Percentiles rank a stretch among this genome's conserved stretches.
Conservation (phyloP, 768 basidiomycete species). For the Mycena filopes region DNA sequence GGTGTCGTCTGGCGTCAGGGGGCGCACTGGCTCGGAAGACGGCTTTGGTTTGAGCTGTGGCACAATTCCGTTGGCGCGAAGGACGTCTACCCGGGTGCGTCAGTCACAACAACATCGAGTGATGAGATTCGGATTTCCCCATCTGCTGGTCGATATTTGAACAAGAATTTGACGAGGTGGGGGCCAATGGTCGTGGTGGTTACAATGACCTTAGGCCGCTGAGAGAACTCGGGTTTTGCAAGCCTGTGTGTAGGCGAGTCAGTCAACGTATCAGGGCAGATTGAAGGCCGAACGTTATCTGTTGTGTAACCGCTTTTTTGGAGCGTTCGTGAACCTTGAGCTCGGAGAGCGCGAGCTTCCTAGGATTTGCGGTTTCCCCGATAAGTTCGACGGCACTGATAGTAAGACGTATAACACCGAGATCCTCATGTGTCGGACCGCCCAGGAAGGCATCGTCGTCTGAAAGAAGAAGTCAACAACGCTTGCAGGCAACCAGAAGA, state of each 20-base stretch:
- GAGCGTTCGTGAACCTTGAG: conserved; percentile 41
- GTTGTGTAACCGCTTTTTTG: conserved; percentile 38
- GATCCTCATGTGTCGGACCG: not conserved
- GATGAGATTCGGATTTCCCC: no score
- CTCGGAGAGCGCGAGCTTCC: no score
- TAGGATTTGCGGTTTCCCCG: no score
- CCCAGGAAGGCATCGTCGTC: conserved; percentile 40
- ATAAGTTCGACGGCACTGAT: no score
- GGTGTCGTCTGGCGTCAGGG: no score
- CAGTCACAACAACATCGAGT: no score
- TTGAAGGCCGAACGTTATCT: conserved; percentile 38
- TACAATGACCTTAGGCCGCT: no score
- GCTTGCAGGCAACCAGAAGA: no score
- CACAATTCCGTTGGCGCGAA: conserved; percentile 22
- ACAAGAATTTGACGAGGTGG: conserved; percentile 37
- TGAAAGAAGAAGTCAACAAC: conserved; percentile 7
- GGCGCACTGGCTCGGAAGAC: not conserved
- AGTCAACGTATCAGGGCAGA: no score
- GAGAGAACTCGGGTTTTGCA: no score
- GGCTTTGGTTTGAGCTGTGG: conserved; percentile 16
- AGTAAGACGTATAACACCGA: no score
- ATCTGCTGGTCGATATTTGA: conserved; percentile 41
- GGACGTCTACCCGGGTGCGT: not conserved
- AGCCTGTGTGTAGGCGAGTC: not conserved
- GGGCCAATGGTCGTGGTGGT: no score